Evolutionary conservation across 116 monocot species (phyloP).

Genomic region (Thalassia testudinum): DNA sequence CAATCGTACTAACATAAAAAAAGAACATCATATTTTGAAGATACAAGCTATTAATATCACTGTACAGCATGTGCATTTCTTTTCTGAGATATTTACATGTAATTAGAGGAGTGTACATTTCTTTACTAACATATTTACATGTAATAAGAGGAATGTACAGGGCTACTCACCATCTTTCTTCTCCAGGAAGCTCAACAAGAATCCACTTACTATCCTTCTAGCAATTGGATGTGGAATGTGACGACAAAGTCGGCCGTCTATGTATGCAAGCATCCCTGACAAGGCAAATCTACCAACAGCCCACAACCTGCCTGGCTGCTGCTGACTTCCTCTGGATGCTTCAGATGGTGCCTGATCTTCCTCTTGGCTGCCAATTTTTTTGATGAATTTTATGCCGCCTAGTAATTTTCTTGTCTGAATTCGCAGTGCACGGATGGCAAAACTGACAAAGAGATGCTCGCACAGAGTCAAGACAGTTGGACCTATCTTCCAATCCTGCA

Average conservation of each 20-base stretch:
- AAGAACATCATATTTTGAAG: too few species aligned
- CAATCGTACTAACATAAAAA: too few species aligned
- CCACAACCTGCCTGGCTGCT: slow-evolving; percentile 23
- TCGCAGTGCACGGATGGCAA: slow-evolving; percentile 46
- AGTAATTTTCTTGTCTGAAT: slow-evolving; percentile 33
- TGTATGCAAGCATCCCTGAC: slow-evolving; percentile 62
- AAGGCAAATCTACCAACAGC: slow-evolving; percentile 50
- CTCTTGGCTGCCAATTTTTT: slow-evolving; percentile 3
- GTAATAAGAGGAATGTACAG: background rate
- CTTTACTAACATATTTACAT: too few species aligned
- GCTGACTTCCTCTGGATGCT: background rate
- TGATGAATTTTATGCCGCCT: slow-evolving; percentile 16
- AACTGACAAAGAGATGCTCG: slow-evolving; percentile 83
- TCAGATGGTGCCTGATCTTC: background rate
- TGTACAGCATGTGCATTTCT: too few species aligned
- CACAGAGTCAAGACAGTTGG: slow-evolving; percentile 68
- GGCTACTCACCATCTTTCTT: slow-evolving; percentile 20
- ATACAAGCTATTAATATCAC: too few species aligned
- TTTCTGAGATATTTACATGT: too few species aligned
- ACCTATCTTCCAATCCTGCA: slow-evolving; percentile 79
- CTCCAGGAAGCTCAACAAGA: slow-evolving; percentile 69
- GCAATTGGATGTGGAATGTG: slow-evolving; percentile 72
- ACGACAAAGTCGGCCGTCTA: slow-evolving; percentile 78
- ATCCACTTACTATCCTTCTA: slow-evolving; percentile 77
- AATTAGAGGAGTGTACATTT: background rate